Evolutionary conservation across 805 yeast genomes (phyloP).

Genomic region (Phaffomyces antillensis): DNA sequence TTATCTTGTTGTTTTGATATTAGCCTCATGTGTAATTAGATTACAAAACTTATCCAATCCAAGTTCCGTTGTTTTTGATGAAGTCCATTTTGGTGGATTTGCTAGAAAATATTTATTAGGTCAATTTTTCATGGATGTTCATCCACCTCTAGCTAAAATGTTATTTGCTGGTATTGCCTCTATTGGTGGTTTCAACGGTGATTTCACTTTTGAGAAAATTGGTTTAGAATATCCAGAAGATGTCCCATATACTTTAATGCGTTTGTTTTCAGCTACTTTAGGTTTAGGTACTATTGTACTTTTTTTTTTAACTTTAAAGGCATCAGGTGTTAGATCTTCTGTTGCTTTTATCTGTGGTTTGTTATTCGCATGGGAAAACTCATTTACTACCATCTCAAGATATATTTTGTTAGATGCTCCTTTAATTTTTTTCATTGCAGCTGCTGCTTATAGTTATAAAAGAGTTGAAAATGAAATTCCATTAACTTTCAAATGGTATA

Average conservation of each 20-base stretch:
- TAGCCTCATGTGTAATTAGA: conserved; percentile 53
- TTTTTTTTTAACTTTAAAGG: conserved; percentile 59
- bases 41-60: conserved; percentile 59
- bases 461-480: conserved; percentile 61
- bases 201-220: conserved; percentile 57
- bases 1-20: conserved; percentile 36
- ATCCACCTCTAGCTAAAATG: conserved; percentile 77
- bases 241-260: conserved; percentile 61
- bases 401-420: conserved; percentile 74
- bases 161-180: conserved; percentile 64
- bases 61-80: conserved; percentile 82
- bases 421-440: conserved; percentile 68
- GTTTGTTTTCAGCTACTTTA: conserved; percentile 59
- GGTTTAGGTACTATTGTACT: conserved; percentile 65
- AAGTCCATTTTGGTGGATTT: conserved; percentile 95
- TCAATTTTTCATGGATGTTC: conserved; percentile 62
- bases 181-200: conserved; percentile 66
- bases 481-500: conserved; percentile 50
- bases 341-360: conserved; percentile 53
- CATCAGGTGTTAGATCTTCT: conserved; percentile 62
- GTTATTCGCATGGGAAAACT: conserved; percentile 56
- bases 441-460: conserved; percentile 56
- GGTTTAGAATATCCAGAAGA: conserved; percentile 54
- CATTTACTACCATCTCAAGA: conserved; percentile 64
- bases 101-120: conserved; percentile 73